These are phyloP conservation scores for Peronosclerospora sorghi DNA, from an alignment of 352 stramenopile genomes.

Conservation along the genomic window DNA sequence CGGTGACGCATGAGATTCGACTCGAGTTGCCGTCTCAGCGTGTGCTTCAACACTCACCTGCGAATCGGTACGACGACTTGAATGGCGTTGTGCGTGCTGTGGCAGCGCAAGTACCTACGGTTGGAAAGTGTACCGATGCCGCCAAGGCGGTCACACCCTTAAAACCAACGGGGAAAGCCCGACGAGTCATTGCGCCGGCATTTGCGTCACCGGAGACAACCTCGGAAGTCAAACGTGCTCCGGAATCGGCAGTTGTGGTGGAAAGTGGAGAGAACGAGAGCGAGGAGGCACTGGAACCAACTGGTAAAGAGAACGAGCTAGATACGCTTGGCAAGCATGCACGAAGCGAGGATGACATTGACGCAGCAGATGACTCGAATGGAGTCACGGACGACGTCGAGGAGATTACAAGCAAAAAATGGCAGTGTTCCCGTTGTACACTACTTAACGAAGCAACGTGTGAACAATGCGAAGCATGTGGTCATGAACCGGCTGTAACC, in stretches of 20 bases:
- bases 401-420: constrained; percentile 26
- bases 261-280: constrained; percentile 17
- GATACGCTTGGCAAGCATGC: constrained; percentile 21
- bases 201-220: constrained; percentile 36
- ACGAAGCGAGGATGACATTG: constrained; percentile 20
- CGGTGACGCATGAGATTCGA: constrained; percentile 60
- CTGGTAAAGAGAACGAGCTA: constrained; percentile 2
- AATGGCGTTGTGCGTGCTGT: constrained; percentile 14
- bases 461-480: constrained; percentile 53
- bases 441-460: constrained; percentile 56
- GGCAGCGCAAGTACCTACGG: constrained; percentile 11
- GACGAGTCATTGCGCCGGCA: constrained; percentile 25
- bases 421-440: constrained; percentile 70
- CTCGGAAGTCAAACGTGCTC: constrained; percentile 22
- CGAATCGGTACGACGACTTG: constrained; percentile 41
- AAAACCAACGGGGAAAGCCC: constrained; percentile 17
- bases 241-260: constrained; percentile 25
- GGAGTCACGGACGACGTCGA: constrained; percentile 8
- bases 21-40: constrained; percentile 38
- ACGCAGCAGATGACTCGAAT: constrained; percentile 14
- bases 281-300: constrained; percentile 7
- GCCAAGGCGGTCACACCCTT: constrained; percentile 10
- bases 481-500: constrained; percentile 29
- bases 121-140: neutral
- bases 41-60: constrained; percentile 39